Percentiles rank a stretch among this genome's conserved stretches.
Conservation (phyloP, 2,329 filamentous ascomycete species). For the Apiospora aurea region DNA sequence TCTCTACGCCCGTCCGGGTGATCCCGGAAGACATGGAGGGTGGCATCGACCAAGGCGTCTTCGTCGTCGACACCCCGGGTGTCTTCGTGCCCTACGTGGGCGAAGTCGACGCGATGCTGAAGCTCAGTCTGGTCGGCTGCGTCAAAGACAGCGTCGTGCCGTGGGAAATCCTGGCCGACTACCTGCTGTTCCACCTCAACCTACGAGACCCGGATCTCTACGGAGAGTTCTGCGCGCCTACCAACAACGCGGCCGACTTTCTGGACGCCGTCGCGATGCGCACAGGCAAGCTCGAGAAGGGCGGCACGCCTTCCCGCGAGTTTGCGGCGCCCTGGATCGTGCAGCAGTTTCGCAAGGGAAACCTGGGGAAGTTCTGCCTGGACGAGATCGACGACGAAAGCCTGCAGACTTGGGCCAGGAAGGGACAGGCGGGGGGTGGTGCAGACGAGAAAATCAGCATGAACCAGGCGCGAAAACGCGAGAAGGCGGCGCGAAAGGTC, state of each 20-base stretch:
- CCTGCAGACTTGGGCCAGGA: conserved; percentile 45
- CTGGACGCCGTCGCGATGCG: conserved; percentile 74
- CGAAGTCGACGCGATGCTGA: conserved; percentile 88
- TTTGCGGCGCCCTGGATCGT: conserved; percentile 81
- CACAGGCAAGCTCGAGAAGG: conserved; percentile 78
- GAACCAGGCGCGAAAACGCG: conserved; percentile 72
- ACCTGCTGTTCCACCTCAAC: conserved; percentile 87
- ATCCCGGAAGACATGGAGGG: conserved; percentile 41
- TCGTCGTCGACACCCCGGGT: conserved; percentile 89
- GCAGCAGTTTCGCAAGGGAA: conserved; percentile 80
- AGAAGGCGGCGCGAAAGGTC: conserved; percentile 63
- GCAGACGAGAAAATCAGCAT: conserved; percentile 60
- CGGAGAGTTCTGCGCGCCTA: conserved; percentile 68
- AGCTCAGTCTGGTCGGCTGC: conserved; percentile 88
- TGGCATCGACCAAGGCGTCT: conserved; percentile 68
- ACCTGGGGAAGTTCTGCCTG: conserved; percentile 78
- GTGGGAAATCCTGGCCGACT: conserved; percentile 82
- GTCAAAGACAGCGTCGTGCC: conserved; percentile 90
- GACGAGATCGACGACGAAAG: conserved; percentile 74
- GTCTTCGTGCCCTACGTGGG: conserved; percentile 94
- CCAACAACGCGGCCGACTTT: conserved; percentile 81
- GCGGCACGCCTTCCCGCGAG: conserved; percentile 74
- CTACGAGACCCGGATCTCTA: conserved; percentile 68
- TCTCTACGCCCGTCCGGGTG: conserved; percentile 84
- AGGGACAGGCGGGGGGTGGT: conserved; percentile 48